These are phyloP conservation scores for Tuber microsphaerosporum DNA, from an alignment of 495 filamentous ascomycete species.

Conservation along the genomic window DNA sequence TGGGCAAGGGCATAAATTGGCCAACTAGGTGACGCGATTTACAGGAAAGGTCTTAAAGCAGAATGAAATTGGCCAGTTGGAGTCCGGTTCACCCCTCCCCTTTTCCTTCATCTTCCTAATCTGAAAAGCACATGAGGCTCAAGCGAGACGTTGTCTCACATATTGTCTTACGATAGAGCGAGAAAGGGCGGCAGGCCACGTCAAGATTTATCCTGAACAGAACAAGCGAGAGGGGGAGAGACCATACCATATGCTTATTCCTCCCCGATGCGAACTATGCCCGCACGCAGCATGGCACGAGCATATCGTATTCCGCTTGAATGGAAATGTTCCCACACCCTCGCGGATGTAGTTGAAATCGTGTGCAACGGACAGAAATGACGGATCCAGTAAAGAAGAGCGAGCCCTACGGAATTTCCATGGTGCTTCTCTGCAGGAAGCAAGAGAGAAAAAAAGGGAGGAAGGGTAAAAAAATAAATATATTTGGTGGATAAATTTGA, in stretches of 20 bases:
- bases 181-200: background rate
- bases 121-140: background rate
- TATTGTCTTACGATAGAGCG: background rate
- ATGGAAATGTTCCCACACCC: background rate
- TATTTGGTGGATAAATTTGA: background rate
- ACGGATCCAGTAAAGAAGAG: background rate
- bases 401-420: background rate
- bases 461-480: background rate
- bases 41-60: background rate
- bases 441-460: background rate
- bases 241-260: slow-evolving; percentile 3
- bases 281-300: background rate
- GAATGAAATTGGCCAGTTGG: background rate
- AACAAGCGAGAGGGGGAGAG: background rate
- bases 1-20: background rate
- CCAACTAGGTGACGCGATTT: background rate
- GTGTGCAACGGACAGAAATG: background rate
- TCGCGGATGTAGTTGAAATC: background rate
- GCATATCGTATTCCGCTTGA: background rate
- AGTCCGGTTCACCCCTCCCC: background rate
- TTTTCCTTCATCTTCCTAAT: background rate
- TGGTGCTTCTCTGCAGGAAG: background rate
- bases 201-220: background rate
- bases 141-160: background rate
- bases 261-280: background rate